Evolutionary conservation across 345 rosid species (phyloP).

Genomic region (Brassica incana): DNA sequence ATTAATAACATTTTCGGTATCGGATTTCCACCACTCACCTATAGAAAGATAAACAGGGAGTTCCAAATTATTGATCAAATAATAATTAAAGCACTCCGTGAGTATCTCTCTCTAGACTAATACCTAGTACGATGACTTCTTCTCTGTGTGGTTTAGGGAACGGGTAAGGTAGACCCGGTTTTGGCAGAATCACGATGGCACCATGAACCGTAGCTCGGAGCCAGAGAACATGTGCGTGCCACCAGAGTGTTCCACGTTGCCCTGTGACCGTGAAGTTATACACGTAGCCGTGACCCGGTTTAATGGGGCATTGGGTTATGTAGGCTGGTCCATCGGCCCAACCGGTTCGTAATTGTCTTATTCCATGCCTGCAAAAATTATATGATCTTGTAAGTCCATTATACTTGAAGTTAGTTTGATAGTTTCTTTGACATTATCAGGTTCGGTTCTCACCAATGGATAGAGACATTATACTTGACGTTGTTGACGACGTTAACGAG

Average conservation of each 20-base stretch:
- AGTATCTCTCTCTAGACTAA: background rate
- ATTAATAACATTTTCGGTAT: constrained; percentile 68
- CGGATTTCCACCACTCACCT: constrained; percentile 99
- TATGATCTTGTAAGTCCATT: background rate
- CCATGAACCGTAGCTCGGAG: constrained; percentile 93
- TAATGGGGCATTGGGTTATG: constrained; percentile 90
- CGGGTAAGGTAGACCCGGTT: constrained; percentile 79
- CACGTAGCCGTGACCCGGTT: constrained; percentile 62
- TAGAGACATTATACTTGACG: constrained; percentile 81
- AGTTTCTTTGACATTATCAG: background rate
- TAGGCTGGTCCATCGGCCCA: constrained; percentile 97
- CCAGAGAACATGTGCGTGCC: constrained; percentile 95
- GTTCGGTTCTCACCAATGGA: constrained; percentile 67
- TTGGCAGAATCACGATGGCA: constrained; percentile 76
- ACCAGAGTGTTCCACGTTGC: constrained; percentile 79
- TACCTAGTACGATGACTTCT: constrained; percentile 56
- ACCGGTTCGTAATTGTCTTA: constrained; percentile 69
- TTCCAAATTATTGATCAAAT: background rate
- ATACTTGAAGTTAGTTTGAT: background rate
- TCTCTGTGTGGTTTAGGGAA: constrained; percentile 76
- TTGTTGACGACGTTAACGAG: constrained; percentile 75
- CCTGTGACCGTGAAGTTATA: constrained; percentile 81
- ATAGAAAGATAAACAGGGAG: background rate
- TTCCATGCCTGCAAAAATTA: constrained; percentile 64
- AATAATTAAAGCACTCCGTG: background rate